Evolutionary conservation across 106 monocot species (phyloP).

Genomic region (Dioscorea zingiberensis): DNA sequence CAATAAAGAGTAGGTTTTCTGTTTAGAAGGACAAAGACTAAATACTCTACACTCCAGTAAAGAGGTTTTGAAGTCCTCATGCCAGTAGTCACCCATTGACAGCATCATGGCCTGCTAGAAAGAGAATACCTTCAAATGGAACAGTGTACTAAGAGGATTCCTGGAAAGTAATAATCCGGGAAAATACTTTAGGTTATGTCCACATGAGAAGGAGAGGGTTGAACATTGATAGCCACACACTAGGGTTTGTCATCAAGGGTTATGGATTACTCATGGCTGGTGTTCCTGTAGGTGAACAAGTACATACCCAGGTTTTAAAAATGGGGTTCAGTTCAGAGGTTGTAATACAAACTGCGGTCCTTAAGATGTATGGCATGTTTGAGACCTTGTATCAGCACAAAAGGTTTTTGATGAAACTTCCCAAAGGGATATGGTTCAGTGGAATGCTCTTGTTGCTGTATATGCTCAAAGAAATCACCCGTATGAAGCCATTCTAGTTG

Average conservation of each 20-base stretch:
- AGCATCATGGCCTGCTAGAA: neutral
- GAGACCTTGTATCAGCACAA: slow-evolving; percentile 11
- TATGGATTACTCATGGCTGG: neutral
- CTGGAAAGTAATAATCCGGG: slow-evolving; percentile 5
- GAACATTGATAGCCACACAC: slow-evolving; percentile 5
- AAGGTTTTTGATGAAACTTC: slow-evolving; percentile 29
- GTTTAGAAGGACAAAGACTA: too few species aligned
- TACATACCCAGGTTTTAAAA: slow-evolving; percentile 13
- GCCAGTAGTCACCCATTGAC: too few species aligned
- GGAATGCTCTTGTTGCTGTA: slow-evolving; percentile 20
- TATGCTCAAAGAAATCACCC: slow-evolving; percentile 7
- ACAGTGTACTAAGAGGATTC: neutral
- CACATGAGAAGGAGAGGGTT: slow-evolving; percentile 9
- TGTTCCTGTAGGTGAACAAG: slow-evolving; percentile 1
- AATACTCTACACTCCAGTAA: too few species aligned
- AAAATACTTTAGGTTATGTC: slow-evolving; percentile 2
- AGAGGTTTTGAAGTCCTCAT: too few species aligned
- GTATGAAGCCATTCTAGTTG: slow-evolving; percentile 1
- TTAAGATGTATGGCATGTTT: slow-evolving; percentile 7
- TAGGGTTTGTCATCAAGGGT: slow-evolving; percentile 17
- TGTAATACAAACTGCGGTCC: slow-evolving; percentile 14
- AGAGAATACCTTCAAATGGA: slow-evolving; percentile 8
- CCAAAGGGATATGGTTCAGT: slow-evolving; percentile 16
- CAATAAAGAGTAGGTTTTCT: too few species aligned
- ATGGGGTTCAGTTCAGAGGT: slow-evolving; percentile 8